Evolutionary conservation across 176 grass and related monocot genomes (phyloP).

Genomic region (Carex parvula): DNA sequence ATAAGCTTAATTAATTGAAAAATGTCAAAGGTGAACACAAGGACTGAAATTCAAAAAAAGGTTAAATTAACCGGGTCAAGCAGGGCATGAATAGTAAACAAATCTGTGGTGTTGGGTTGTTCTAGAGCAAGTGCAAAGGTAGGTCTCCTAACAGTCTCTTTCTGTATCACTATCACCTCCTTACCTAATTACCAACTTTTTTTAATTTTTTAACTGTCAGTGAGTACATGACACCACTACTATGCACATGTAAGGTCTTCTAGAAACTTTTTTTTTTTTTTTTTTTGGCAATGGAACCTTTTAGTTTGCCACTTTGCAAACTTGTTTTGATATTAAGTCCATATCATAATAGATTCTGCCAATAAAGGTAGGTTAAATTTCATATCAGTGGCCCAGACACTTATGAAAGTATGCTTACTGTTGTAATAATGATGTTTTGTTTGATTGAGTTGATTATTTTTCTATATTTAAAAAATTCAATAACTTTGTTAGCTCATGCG

Average conservation of each 20-base stretch:
- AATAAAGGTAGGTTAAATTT: neutral
- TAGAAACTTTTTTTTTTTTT: constrained; percentile 7
- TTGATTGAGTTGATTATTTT: neutral
- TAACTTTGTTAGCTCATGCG: neutral
- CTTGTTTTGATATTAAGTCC: neutral
- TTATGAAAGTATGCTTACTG: neutral
- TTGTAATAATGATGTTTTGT: neutral
- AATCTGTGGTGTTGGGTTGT: constrained; percentile 2
- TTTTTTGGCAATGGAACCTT: neutral
- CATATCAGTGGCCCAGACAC: neutral
- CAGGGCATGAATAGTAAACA: neutral
- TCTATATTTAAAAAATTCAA: neutral
- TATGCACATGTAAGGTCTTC: constrained; percentile 17
- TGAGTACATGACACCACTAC: constrained; percentile 9
- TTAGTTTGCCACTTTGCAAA: constrained; percentile 1
- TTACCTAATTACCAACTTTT: constrained; percentile 32
- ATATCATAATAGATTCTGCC: neutral
- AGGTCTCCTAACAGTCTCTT: constrained; percentile 21
- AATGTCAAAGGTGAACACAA: neutral
- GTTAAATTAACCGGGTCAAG: neutral
- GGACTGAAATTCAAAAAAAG: neutral
- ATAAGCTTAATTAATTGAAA: neutral
- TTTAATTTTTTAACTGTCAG: constrained; percentile 11
- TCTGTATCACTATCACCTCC: neutral
- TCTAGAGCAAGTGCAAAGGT: constrained; percentile 18